These are phyloP conservation scores for Silene coronaria DNA, from an alignment of 179 eudicot genomes.

Conservation along the genomic window DNA sequence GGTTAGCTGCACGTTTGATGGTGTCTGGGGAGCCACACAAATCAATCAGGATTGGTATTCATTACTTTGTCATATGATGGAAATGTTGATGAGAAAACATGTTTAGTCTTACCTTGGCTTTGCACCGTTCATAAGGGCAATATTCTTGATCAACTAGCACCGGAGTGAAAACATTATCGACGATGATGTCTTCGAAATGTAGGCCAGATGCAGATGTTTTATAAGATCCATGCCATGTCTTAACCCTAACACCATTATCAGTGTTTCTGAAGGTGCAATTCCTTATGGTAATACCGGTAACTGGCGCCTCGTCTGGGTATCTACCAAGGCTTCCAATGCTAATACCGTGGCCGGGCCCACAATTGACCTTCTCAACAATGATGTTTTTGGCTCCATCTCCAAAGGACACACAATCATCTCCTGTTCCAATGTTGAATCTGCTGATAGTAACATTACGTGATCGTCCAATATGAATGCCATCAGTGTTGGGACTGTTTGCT, in stretches of 20 bases:
- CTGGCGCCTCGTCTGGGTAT: constrained; percentile 30
- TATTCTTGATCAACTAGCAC: constrained; percentile 51
- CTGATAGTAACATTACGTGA: constrained; percentile 26
- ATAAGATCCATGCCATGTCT: constrained; percentile 34
- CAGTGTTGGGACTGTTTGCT: constrained; percentile 40
- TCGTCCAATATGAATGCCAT: constrained; percentile 45
- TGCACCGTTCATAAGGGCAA: constrained; percentile 42
- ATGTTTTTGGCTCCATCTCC: constrained; percentile 40
- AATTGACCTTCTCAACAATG: constrained; percentile 26
- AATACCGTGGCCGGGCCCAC: constrained; percentile 58
- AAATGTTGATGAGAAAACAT: too few relatives aligned
- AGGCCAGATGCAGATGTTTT: constrained; percentile 14
- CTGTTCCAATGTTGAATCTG: constrained; percentile 28
- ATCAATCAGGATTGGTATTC: not conserved
- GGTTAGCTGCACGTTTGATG: constrained; percentile 30
- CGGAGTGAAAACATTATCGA: constrained; percentile 37
- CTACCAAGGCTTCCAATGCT: constrained; percentile 47
- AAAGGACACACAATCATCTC: constrained; percentile 47
- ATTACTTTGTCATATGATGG: too few relatives aligned
- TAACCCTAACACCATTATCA: constrained; percentile 39
- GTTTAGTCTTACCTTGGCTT: constrained; percentile 20
- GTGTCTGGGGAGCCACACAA: constrained; percentile 16
- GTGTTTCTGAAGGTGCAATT: constrained; percentile 32
- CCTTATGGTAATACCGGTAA: constrained; percentile 27
- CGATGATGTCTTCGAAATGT: constrained; percentile 39